Evolutionary conservation across 345 rosid species (phyloP).

Genomic region (Capsella bursapastoris): DNA sequence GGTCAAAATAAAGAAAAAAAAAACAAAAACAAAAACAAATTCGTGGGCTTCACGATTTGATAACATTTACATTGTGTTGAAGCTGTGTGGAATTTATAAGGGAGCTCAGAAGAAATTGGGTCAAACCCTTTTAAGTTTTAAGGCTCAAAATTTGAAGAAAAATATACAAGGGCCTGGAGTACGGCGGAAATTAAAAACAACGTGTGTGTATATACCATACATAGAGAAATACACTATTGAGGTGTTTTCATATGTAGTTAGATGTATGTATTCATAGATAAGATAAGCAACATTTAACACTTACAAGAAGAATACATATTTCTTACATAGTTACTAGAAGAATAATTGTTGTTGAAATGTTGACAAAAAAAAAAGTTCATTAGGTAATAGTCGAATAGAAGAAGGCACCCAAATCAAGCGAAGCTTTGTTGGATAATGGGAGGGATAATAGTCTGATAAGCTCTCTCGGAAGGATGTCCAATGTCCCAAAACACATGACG

Average conservation of each 20-base stretch:
- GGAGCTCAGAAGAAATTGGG: not conserved
- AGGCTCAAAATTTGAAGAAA: not conserved
- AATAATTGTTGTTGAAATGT: not conserved
- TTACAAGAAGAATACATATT: not conserved
- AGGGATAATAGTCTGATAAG: conserved; percentile 40
- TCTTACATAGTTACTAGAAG: not conserved
- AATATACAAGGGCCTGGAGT: not conserved
- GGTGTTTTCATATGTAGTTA: not conserved
- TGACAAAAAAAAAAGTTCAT: not conserved
- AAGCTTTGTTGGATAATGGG: conserved; percentile 38
- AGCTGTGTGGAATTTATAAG: not conserved
- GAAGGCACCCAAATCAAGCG: conserved; percentile 25
- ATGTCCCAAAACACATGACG: conserved; percentile 44
- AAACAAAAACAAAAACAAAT: not conserved
- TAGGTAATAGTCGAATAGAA: not conserved
- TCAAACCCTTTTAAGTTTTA: not conserved
- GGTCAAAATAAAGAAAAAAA: not conserved
- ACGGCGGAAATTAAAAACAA: not conserved
- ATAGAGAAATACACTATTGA: not conserved
- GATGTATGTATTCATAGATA: not conserved
- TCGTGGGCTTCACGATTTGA: not conserved
- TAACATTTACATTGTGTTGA: not conserved
- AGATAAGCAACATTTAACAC: conserved; percentile 10
- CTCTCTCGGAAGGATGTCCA: conserved; percentile 40
- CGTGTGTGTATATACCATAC: not conserved